Base-by-base conservation (phyloP, 352 stramenopile genomes). In the Aphanomyces astaci region DNA sequence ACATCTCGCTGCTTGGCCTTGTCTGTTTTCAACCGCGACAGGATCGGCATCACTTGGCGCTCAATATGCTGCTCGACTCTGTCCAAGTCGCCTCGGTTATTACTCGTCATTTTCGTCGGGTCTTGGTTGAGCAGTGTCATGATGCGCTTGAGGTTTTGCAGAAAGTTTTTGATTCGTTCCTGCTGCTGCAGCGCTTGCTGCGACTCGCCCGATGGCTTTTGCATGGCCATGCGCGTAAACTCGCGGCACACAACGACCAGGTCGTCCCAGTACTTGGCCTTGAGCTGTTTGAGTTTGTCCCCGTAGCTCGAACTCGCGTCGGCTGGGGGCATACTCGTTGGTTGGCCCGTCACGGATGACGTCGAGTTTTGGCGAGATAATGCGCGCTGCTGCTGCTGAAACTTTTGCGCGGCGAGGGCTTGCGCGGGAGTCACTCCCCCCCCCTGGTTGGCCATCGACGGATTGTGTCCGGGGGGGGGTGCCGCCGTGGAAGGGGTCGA, bases 211-310 rank as follows among this genome's bases (percentile, higher is more conserved):
- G 79, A 78, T 0, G 80, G 81, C 48, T 92, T 91, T 66, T 93
- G 81, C 70, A 89, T 87, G 30, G 90, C 85, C 85, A 93, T 90
- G 30, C 83, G 78, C 55, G 90, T 83, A 59, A 93, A 92, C 62
- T 93, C 85, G n/a, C 79, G 78, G 63, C 90, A 90, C 22, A 93
- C 85, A 52, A 92, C 82, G 52, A 93, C 78, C 11, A 93, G 59
- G 55, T 91, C 83, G 28, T 93, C 80, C 83, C 83, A 93, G 53
- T 93, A 92, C 66, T 93, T 93, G 24, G 72, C 69, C 57, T 88
- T 89, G 72, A 91, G 79, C 64, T 90, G 79, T 59, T 84, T 86
- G 19, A 90, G 74, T 22, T 82, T 77, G 27, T 93, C 83, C 28
- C 78, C 79, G 69, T 93, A 93, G 17, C 80, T 80, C 60, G 76